phyloP scores from a whole-genome alignment of 371 early-diverging fungal genomes.

The Apophysomyces trapeziformis region DNA sequence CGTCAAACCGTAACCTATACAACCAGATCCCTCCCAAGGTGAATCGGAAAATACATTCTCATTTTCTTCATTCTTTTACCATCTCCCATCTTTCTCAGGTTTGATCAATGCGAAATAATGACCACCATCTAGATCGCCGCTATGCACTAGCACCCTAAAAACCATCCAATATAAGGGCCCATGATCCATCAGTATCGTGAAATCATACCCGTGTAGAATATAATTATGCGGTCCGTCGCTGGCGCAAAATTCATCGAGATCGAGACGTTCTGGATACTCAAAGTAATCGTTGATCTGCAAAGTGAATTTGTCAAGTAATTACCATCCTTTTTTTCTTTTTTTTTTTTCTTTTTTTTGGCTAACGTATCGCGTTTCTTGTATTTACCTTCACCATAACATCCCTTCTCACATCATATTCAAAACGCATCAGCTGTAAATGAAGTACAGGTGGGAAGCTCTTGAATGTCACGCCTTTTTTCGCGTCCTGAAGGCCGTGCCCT shows the following conservation, averaged over 20 bases:
- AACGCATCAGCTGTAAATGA: slow-evolving; percentile 96
- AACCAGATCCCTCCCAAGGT: background rate
- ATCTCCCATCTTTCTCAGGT: slow-evolving; percentile 76
- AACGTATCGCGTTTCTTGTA: background rate
- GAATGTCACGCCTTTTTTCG: slow-evolving; percentile 96
- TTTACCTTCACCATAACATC: slow-evolving; percentile 85
- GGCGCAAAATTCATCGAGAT: slow-evolving; percentile 79
- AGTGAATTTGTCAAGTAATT: slow-evolving; percentile 6
- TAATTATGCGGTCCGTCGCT: slow-evolving; percentile 73
- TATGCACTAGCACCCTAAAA: slow-evolving; percentile 91
- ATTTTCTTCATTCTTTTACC: slow-evolving; percentile 50
- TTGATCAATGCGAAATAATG: slow-evolving; percentile 95
- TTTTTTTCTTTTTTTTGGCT: background rate
- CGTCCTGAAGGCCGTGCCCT: slow-evolving; percentile 93
- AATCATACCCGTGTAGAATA: slow-evolving; percentile 72
- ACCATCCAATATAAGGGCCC: background rate
- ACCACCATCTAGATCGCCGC: slow-evolving; percentile 93
- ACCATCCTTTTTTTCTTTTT: background rate
- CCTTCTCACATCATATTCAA: slow-evolving; percentile 91
- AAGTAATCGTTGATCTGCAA: slow-evolving; percentile 90
- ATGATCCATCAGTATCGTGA: slow-evolving; percentile 17
- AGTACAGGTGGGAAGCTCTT: slow-evolving; percentile 93
- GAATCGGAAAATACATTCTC: background rate
- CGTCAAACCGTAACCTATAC: slow-evolving; percentile 90
- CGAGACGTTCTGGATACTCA: slow-evolving; percentile 88